Evolutionary conservation across 1,284 basidiomycete genomes (phyloP), one percentile per base, ranked within the genome.

Genomic region (Puccinia horiana): DNA sequence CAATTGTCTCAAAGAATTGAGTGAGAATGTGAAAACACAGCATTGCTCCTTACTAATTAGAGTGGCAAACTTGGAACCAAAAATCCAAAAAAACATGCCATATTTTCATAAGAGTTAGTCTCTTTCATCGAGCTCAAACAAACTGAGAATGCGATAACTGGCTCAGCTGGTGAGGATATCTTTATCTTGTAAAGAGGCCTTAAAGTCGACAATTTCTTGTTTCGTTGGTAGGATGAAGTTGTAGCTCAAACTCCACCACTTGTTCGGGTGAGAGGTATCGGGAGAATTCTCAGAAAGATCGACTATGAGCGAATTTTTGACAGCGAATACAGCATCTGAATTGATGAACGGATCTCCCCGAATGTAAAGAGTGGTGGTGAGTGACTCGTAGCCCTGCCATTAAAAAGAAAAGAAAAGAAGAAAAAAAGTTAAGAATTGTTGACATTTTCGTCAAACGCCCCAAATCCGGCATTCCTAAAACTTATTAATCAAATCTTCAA

Each of bases 321-420:
- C 93, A 18, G 93, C 93, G 86, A 94, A 94, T 1, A 94, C 93
- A 3, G 90, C 88, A 85, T 94, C 93, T 82, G 90, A 93, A 18
- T 87, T 86, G 23, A 93, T 84, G 84, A 90, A 94, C 3, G 88
- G 86, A 84, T 94, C 92, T 23, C 91, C 91, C 82, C 91, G 90
- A 29, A 92, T 91, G 87, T 93, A 95, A 16, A 94, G 86, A 0
- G 93, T 91, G 0, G 94, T 94, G 29, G 89, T 88, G 58, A 95
- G 90, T 81, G 90, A 91, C 85, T 91, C 91, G 86, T 89, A 94
- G 35, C 93, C 93, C 9, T 90, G 89, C 0, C 90, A 86, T n/a
- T n/a, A 40, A 92, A 49, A 35, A 52, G 35, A 26, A 26, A 73
- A 54, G 14, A 3, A 35, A 23, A 54, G 14, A 54, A 20, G 69